Evolutionary conservation across 1,284 basidiomycete genomes (phyloP), one percentile per base, ranked within the genome.

Genomic region (Rhodotorula sp.): DNA sequence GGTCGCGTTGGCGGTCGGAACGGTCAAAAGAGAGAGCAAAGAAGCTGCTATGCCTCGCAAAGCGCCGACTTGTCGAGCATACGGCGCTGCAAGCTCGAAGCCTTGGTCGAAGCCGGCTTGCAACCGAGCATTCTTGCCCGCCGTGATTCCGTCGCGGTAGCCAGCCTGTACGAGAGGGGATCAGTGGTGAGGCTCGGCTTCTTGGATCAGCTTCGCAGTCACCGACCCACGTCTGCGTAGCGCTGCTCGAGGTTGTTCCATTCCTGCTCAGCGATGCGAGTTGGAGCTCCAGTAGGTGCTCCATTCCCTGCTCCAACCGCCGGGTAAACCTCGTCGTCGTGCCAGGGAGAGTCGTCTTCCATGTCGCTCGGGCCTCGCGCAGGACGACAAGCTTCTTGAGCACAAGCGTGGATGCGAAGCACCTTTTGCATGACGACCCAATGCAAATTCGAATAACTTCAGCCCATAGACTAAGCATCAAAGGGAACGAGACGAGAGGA

Each of bases 131-230:
- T 92, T 89, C 79, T 94, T 94, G 17, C 92, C 91, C 5, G 87
- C 87, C 0, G 87, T 89, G 74, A 94, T 92, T 37, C 91, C 92
- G 80, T 93, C 91, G 24, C 91, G 87, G 77, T 93, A 94, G 3
- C 92, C 92, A 29, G 86, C 86, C 92, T 94, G 69, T 6, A 7
- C 30, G n/a, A 7, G 53, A n/a, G 33, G 37, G 15, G 46, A n/a
- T 29, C 44, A 62, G 22, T 42, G 55, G 20, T n/a, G 24, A 53
- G 26, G 5, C 29, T 29, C 10, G 7, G 12, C 53, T 4, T 54
- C 14, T 6, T 14, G 49, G 6, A 14, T 24, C 24, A 6, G 45
- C 5, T 4, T 10, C 20, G 6, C 30, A 7, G 8, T 5, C 14
- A 22, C 17, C 20, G 3, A 54, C 73, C 49, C 59, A 77, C 77